Percentiles rank a stretch among this genome's conserved stretches.
Evolutionary conservation across 2,329 filamentous ascomycete genomes (phyloP).

Genomic region (Aspergillus tanneri): DNA sequence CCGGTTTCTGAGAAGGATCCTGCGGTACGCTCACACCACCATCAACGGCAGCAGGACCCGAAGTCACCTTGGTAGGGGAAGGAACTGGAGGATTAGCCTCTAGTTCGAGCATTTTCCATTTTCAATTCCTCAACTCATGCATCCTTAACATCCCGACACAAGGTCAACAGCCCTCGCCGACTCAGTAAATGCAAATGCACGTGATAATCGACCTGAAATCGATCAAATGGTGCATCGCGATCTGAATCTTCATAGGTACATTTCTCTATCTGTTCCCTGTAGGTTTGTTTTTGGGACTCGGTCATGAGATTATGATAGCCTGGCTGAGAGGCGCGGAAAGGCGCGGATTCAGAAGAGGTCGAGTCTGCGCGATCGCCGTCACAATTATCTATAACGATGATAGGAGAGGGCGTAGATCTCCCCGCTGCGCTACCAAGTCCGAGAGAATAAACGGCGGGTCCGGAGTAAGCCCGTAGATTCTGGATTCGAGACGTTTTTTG

Average conservation of each 20-base stretch:
- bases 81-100: too few species aligned
- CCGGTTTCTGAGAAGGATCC: background rate
- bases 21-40: background rate
- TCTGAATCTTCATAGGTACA: conserved; percentile 9
- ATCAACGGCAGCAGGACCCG: background rate
- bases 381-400: too few species aligned
- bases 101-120: background rate
- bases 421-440: too few species aligned
- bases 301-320: conserved; percentile 15
- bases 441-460: conserved; percentile 21
- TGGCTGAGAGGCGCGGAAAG: too few species aligned
- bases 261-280: conserved; percentile 7
- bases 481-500: conserved; percentile 16
- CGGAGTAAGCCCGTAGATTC: conserved; percentile 16
- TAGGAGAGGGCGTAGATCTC: too few species aligned
- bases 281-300: background rate
- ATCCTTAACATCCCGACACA: conserved; percentile 33
- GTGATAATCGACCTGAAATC: conserved; percentile 35
- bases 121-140: conserved; percentile 29
- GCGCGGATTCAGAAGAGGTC: too few species aligned
- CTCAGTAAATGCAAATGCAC: conserved; percentile 32
- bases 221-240: conserved; percentile 22
- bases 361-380: too few species aligned
- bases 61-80: too few species aligned
- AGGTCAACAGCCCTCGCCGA: conserved; percentile 21